Evolutionary conservation across 208 protist genomes (phyloP).

Genomic region (Phytomonas francai): DNA sequence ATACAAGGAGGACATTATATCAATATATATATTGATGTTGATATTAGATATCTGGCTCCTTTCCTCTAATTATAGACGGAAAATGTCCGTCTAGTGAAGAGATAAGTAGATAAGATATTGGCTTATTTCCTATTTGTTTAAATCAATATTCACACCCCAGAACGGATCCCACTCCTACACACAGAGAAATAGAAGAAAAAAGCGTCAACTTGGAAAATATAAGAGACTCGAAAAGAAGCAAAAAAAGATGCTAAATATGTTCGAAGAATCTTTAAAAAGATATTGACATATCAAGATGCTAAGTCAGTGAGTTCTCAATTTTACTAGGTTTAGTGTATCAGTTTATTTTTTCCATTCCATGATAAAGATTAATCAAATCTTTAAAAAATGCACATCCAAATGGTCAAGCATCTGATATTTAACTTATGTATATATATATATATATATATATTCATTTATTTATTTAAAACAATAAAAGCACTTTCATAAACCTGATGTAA

Average conservation of each 20-base stretch:
- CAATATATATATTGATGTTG: neutral
- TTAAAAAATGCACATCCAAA: neutral
- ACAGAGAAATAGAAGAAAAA: constrained; percentile 9
- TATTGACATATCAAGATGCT: neutral
- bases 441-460: neutral
- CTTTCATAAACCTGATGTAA: neutral
- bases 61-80: neutral
- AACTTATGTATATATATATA: neutral
- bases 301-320: neutral
- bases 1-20: neutral
- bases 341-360: neutral
- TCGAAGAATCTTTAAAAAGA: neutral
- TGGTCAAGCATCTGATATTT: neutral
- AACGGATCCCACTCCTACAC: neutral
- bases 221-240: neutral
- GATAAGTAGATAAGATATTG: neutral
- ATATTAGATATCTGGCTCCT: neutral
- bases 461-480: neutral
- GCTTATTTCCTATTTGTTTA: neutral
- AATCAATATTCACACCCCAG: neutral
- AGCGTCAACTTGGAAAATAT: neutral
- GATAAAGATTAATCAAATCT: neutral
- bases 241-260: constrained; percentile 6
- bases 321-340: neutral
- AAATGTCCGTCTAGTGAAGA: neutral